These are phyloP conservation scores for Russula foetens DNA, from an alignment of 768 basidiomycete species.

Conservation along the genomic window DNA sequence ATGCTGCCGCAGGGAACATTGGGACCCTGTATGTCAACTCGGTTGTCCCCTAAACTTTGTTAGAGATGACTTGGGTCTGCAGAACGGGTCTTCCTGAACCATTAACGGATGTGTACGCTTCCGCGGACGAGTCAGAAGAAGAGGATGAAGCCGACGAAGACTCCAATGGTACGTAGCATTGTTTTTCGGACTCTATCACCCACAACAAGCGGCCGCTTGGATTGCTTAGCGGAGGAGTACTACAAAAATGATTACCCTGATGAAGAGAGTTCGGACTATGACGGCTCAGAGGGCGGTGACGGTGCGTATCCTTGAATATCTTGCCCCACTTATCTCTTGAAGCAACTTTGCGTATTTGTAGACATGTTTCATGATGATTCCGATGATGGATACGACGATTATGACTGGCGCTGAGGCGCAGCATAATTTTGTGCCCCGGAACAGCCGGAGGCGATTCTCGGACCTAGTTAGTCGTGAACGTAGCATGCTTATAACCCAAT, in stretches of 20 bases:
- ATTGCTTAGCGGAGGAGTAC: constrained; percentile 59
- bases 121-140: constrained; percentile 54
- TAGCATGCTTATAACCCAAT: no score
- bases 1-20: constrained; percentile 40
- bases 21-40: constrained; percentile 52
- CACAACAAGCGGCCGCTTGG: not conserved
- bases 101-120: constrained; percentile 38
- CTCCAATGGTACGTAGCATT: constrained; percentile 54
- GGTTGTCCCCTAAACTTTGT: not conserved
- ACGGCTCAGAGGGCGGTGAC: constrained; percentile 23
- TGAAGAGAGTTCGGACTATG: constrained; percentile 38
- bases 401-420: no score
- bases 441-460: no score
- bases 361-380: not conserved
- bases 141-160: constrained; percentile 79
- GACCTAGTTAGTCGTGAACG: no score
- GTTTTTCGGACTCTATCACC: not conserved
- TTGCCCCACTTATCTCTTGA: not conserved
- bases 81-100: constrained; percentile 62
- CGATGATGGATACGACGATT: not conserved
- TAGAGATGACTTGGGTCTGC: not conserved
- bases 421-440: no score
- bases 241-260: constrained; percentile 85
- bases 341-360: not conserved
- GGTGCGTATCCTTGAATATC: not conserved